phyloP scores from a whole-genome alignment of 164 flowering plant genomes.

The Nelumbo lutea region DNA sequence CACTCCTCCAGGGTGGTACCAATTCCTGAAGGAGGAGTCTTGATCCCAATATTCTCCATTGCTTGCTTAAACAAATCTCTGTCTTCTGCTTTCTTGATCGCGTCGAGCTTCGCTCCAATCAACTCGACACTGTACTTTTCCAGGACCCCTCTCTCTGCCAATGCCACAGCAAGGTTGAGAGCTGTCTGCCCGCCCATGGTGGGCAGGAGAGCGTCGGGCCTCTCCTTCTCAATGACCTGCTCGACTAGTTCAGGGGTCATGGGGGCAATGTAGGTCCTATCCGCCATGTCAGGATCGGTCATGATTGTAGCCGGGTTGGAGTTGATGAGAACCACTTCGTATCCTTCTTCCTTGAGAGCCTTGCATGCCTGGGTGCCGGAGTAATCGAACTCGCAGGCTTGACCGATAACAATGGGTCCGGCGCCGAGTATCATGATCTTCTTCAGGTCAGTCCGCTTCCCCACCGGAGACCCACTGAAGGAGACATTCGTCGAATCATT shows the following conservation, averaged over 20 bases:
- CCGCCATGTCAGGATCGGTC: conserved; percentile 95
- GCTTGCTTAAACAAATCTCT: conserved; percentile 93
- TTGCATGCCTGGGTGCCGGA: conserved; percentile 98
- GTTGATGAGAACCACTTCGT: conserved; percentile 77
- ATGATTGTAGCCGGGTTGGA: conserved; percentile 99
- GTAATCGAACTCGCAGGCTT: conserved; percentile 97
- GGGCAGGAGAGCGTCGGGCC: conserved; percentile 94
- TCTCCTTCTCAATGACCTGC: conserved; percentile 79
- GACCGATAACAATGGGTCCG: conserved; percentile 95
- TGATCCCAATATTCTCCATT: conserved; percentile 79
- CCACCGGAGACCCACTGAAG: conserved; percentile 16
- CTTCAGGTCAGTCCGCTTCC: conserved; percentile 82
- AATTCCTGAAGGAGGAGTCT: conserved; percentile 89
- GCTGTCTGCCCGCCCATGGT: conserved; percentile 99
- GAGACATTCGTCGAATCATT: conserved; percentile 14
- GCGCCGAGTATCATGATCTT: conserved; percentile 95
- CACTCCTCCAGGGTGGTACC: conserved; percentile 84
- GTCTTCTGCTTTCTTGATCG: conserved; percentile 93
- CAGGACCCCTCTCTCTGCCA: conserved; percentile 78
- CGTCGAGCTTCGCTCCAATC: conserved; percentile 95
- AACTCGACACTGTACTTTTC: conserved; percentile 74
- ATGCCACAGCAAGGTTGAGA: conserved; percentile 81
- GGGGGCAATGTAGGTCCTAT: conserved; percentile 82
- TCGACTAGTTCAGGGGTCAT: conserved; percentile 89
- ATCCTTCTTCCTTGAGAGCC: conserved; percentile 88